Percentiles rank a stretch among this genome's conserved stretches.
Conservation (phyloP, 2,329 filamentous ascomycete species). For the Paraphaeosphaeria minitans region DNA sequence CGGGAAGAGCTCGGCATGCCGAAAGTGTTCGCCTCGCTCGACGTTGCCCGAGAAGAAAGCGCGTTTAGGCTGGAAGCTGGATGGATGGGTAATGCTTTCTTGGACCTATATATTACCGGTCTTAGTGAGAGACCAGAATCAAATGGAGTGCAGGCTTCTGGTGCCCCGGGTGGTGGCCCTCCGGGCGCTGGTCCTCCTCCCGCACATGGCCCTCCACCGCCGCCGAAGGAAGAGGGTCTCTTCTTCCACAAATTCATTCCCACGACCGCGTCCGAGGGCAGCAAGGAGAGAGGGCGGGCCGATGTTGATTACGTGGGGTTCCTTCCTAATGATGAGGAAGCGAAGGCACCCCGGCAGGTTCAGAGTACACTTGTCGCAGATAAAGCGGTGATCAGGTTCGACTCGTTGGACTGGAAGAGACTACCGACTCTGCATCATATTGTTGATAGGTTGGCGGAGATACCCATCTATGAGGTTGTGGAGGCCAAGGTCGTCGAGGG, state of each 20-base stretch:
- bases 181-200: too few relatives aligned
- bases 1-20: constrained; percentile 67
- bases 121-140: constrained; percentile 22
- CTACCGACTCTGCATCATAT: constrained; percentile 68
- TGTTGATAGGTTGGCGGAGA: constrained; percentile 56
- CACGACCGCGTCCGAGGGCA: constrained; percentile 51
- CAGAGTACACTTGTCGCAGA: constrained; percentile 45
- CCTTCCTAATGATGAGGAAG: constrained; percentile 41
- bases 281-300: constrained; percentile 51
- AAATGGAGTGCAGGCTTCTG: not conserved
- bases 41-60: constrained; percentile 46
- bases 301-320: constrained; percentile 62
- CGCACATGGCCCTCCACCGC: too few relatives aligned
- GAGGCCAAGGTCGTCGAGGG: constrained; percentile 62
- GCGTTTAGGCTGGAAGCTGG: constrained; percentile 49
- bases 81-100: constrained; percentile 46
- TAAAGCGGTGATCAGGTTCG: constrained; percentile 55
- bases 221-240: constrained; percentile 52
- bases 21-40: constrained; percentile 61
- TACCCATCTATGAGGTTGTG: constrained; percentile 63
- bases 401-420: constrained; percentile 57
- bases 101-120: constrained; percentile 34
- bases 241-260: constrained; percentile 65
- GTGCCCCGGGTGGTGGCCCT: not conserved
- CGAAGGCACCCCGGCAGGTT: constrained; percentile 38